A percentile compares a stretch with the other conserved stretches of the same genome.
These are phyloP conservation scores for Fagopyrum esculentum DNA, from an alignment of 148 eudicot genomes.

Conservation along the genomic window DNA sequence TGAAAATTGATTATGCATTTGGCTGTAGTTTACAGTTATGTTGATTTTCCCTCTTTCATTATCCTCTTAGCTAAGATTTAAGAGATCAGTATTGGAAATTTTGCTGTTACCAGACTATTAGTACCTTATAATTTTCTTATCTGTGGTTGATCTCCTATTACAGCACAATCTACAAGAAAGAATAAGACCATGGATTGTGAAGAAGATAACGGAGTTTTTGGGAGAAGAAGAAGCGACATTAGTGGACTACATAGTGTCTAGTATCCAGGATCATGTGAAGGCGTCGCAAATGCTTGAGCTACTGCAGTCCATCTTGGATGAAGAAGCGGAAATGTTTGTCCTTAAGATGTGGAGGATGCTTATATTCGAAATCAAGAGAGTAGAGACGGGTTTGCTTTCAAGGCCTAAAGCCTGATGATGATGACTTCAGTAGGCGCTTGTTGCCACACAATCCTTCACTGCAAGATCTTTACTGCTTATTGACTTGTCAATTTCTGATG, in stretches of 20 bases:
- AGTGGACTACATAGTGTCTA: slow-evolving; percentile 80
- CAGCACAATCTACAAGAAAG: slow-evolving; percentile 81
- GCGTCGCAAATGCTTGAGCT: slow-evolving; percentile 75
- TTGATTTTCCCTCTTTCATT: not conserved
- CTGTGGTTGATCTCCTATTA: slow-evolving; percentile 10
- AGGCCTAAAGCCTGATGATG: slow-evolving; percentile 36
- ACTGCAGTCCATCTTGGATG: slow-evolving; percentile 77
- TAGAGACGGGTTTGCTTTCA: slow-evolving; percentile 69
- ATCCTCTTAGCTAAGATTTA: not conserved
- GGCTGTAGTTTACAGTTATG: not conserved
- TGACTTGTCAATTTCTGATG: not conserved
- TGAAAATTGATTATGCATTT: not conserved
- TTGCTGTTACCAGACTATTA: too few species aligned
- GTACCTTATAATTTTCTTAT: not conserved
- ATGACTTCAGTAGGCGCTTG: not conserved
- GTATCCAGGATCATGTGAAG: slow-evolving; percentile 60
- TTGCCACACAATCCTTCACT: not conserved
- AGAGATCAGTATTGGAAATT: too few species aligned
- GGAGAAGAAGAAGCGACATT: slow-evolving; percentile 88
- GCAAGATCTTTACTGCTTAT: not conserved
- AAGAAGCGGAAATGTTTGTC: slow-evolving; percentile 98
- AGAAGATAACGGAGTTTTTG: slow-evolving; percentile 86
- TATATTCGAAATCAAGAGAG: slow-evolving; percentile 79
- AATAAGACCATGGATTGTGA: slow-evolving; percentile 95
- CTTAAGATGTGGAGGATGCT: slow-evolving; percentile 99